Percentiles rank a stretch among this genome's conserved stretches.
Evolutionary conservation across 2,329 filamentous ascomycete species (phyloP).

Genomic region (Helminthosporium solani): DNA sequence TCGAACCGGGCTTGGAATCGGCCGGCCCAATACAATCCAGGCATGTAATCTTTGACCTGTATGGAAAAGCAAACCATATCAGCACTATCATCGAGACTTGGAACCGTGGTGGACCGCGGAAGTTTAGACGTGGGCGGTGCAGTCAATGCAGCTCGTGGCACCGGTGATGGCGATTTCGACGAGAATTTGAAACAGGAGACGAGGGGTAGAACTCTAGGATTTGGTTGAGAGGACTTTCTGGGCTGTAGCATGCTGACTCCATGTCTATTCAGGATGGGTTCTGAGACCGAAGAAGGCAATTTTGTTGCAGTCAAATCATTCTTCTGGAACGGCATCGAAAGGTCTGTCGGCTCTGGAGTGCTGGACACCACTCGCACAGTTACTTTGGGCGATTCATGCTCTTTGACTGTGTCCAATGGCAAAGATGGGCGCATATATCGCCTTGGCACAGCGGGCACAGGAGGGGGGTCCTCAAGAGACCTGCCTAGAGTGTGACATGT

Average conservation of each 20-base stretch:
- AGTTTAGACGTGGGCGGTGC: neutral
- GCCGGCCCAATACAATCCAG: constrained; percentile 37
- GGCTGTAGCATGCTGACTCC: neutral
- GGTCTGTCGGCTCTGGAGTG: neutral
- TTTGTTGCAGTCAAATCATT: neutral
- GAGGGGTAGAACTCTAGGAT: too few species aligned
- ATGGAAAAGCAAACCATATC: constrained; percentile 12
- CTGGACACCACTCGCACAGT: neutral
- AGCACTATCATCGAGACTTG: constrained; percentile 16
- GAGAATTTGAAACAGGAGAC: too few species aligned
- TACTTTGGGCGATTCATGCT: neutral
- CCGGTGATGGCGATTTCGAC: too few species aligned
- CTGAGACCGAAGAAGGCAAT: neutral
- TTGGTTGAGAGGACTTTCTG: too few species aligned
- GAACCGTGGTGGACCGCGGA: neutral
- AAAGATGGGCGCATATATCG: constrained; percentile 21
- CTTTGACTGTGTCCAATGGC: constrained; percentile 7
- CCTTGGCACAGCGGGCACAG: constrained; percentile 27
- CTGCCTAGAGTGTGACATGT: constrained; percentile 29
- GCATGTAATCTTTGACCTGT: constrained; percentile 39
- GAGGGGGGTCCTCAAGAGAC: constrained; percentile 17
- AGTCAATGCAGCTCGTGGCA: too few species aligned
- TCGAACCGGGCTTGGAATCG: constrained; percentile 37
- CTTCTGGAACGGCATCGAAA: neutral
- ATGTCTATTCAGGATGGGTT: neutral